Evolutionary conservation across 1,139 yeast genomes (phyloP).

Genomic region (Saccharomyces hybrid): DNA sequence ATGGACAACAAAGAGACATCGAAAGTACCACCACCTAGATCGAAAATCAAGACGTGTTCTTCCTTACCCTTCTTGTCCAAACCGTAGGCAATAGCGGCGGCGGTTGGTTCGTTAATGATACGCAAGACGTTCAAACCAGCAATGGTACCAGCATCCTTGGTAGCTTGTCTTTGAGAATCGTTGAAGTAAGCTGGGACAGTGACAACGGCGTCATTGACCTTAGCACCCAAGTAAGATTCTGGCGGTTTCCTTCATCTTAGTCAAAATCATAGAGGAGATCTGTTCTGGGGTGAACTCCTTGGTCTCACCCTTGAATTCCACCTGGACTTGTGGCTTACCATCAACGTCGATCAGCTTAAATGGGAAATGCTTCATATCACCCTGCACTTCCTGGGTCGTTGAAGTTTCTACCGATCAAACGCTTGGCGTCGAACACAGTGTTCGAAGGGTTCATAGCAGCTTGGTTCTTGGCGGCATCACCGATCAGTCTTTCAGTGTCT

Average conservation of each 20-base stretch:
- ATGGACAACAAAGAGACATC: slow-evolving; percentile 88
- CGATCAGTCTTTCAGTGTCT: slow-evolving; percentile 57
- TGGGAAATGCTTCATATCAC: slow-evolving; percentile 56
- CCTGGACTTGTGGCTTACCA: slow-evolving; percentile 54
- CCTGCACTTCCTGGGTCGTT: slow-evolving; percentile 49
- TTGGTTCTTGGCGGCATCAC: slow-evolving; percentile 65
- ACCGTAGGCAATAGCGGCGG: slow-evolving; percentile 96
- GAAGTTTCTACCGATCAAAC: slow-evolving; percentile 59
- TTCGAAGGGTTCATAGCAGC: slow-evolving; percentile 61
- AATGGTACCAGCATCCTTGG: slow-evolving; percentile 93
- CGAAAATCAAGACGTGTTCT: slow-evolving; percentile 84
- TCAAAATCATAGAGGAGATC: slow-evolving; percentile 54
- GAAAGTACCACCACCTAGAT: slow-evolving; percentile 96
- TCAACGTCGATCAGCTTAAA: slow-evolving; percentile 49
- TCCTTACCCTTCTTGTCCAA: slow-evolving; percentile 81
- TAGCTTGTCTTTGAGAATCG: slow-evolving; percentile 96
- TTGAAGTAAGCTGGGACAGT: slow-evolving; percentile 94
- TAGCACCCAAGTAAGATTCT: slow-evolving; percentile 54
- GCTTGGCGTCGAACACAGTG: slow-evolving; percentile 61
- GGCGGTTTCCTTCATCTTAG: slow-evolving; percentile 60
- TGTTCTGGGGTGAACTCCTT: slow-evolving; percentile 59
- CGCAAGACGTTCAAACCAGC: slow-evolving; percentile 90
- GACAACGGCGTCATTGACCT: slow-evolving; percentile 63
- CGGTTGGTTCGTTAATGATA: slow-evolving; percentile 94
- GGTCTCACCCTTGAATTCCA: slow-evolving; percentile 57